Evolutionary conservation across 208 protist species (phyloP), one percentile per base, ranked within the genome.

Genomic region (Trypanosoma rangeli): DNA sequence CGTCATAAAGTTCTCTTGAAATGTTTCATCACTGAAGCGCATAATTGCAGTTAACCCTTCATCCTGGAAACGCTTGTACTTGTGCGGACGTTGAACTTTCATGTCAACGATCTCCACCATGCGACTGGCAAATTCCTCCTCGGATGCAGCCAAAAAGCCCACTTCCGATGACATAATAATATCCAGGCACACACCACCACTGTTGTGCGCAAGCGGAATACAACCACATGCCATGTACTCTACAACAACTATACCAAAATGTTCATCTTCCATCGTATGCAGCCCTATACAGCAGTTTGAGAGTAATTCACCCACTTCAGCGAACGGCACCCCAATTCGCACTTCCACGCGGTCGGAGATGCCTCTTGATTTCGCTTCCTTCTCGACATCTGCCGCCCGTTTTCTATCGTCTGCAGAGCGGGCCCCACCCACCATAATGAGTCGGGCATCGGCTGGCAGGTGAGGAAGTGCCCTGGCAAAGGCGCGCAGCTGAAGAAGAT

Each of bases 191-290:
- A 98, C 98, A 12, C 98, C 98, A 31, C 90, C 98, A 44, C 90
- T 98, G 15, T 87, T 73, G 79, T 99, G 96, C 0, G 91, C 97
- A 0, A 99, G 70, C 0, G 97, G 72, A 22, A 99, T 82, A 29
- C 97, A 84, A 10, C 95, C 95, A 15, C 83, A 79, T 0, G 97
- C 97, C 39, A 99, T 96, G 69, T 98, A 98, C 76, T 99, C 98
- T 10, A 99, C 94, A 0, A 99, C 73, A 24, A 98, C 94, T 77
- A 99, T 99, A 31, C 99, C 98, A 83, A 99, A 99, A 84, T 99
- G 99, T 75, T 99, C 98, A 64, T 99, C 94, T 62, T 88, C 82
- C 98, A 99, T 99, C 10, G 98, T 99, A 81, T 99, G 98, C 12
- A 99, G 69, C 9, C 98, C 99, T 31, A 98, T 84, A 0, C 68